Base-by-base conservation (phyloP, 2,329 filamentous ascomycete genomes). In the Phaeosphaeria sp. region DNA sequence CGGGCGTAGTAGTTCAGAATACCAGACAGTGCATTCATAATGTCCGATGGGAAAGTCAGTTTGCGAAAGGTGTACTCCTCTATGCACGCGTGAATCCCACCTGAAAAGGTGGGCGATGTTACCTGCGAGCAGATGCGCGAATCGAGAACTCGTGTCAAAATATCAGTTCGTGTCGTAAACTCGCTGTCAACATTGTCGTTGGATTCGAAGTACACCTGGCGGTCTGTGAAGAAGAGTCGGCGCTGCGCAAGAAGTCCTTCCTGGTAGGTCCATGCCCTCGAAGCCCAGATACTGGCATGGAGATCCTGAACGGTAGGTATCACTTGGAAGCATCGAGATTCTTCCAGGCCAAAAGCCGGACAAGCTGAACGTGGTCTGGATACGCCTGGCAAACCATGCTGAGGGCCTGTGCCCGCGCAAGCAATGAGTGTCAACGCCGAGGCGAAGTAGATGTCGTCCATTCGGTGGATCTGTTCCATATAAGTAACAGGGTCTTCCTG, bases 181-280 rank as follows among this genome's bases (percentile, higher is more conserved):
- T 39, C 40, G 43, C 40, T 45, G n/a, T 52, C 40, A n/a, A 52
- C 24, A 3, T n/a, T 11, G 3, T 39, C 25, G 9, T 21, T 22
- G 3, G 27, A 47, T n/a, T 53, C 43, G 21, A 53, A 47, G 21
- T 48, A 53, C 15, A 53, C 27, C 18, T 48, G 43, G 3, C 44
- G 27, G 11, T 53, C 51, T 3, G 51, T 53, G 24, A 53, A 53
- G 44, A 39, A 48, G 1, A 53, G 30, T 3, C 51, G 43, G 6
- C 43, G 43, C 33, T 17, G 27, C 13, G 51, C 43, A 3, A 53
- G 45, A 6, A 42, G 17, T 3, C 20, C 43, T 22, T 53, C 51
- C 27, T 53, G 51, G 17, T 48, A 48, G 18, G 51, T 53, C 51
- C 51, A 53, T 27, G 45, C 51, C 24, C 51, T 53, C 15, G 30